These are phyloP conservation scores for Lentinula raphanica DNA, from an alignment of 768 basidiomycete genomes.

Conservation along the genomic window DNA sequence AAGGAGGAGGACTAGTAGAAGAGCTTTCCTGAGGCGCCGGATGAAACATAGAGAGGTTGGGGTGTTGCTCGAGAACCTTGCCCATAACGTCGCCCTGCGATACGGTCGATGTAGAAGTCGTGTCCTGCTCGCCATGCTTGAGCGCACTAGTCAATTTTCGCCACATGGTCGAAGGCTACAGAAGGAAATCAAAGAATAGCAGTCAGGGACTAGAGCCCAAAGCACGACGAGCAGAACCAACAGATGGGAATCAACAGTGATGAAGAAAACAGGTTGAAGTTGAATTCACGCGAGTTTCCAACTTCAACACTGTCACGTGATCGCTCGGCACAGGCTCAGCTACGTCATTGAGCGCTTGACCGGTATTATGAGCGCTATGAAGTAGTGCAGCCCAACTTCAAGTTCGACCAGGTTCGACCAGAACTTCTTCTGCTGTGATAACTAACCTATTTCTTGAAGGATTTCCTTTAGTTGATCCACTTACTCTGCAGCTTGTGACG, in stretches of 20 bases:
- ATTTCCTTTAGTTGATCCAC: no score
- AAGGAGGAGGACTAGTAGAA: slow-evolving; percentile 7
- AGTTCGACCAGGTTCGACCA: no score
- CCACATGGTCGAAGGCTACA: slow-evolving; percentile 12
- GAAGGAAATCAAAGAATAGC: neutral
- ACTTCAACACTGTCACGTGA: neutral
- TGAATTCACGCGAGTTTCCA: neutral
- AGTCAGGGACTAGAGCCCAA: neutral
- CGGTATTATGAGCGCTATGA: no score
- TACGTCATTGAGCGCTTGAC: no score
- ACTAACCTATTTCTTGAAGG: no score
- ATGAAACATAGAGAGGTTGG: slow-evolving; percentile 35
- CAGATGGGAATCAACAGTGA: neutral
- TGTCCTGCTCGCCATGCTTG: slow-evolving; percentile 6
- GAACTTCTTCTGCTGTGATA: no score
- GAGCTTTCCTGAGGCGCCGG: slow-evolving; percentile 8
- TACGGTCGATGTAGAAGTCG: slow-evolving; percentile 9
- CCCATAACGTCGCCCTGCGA: slow-evolving; percentile 39
- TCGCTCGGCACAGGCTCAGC: neutral
- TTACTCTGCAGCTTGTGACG: no score
- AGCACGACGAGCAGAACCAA: slow-evolving; percentile 1
- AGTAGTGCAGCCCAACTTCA: no score
- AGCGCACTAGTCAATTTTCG: slow-evolving; percentile 12
- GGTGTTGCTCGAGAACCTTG: slow-evolving; percentile 49
- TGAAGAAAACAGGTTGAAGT: neutral